Base-by-base conservation (phyloP, 2,329 filamentous ascomycete genomes). In the Aspergillus vadensis region DNA sequence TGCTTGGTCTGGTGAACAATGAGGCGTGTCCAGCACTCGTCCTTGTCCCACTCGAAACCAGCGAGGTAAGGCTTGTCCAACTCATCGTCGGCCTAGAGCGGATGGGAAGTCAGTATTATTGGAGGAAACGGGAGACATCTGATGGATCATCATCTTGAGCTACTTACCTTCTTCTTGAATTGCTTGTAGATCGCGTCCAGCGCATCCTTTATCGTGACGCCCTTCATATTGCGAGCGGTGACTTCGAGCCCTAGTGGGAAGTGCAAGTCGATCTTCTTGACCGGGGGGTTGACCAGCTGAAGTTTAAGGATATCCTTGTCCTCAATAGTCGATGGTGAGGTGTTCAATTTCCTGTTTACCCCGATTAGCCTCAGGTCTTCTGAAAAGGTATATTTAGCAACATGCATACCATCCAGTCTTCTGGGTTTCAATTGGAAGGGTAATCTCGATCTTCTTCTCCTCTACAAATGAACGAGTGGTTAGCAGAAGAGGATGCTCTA, bases 161-260 rank as follows among this genome's bases (percentile, higher is more conserved):
- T 10, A 77, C 87, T 70, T 79, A 93, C 94, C 86, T 93, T 90
- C 87, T 97, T 97, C 86, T 96, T 96, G 84, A 91, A 96, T 70
- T 91, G 86, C 84, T 97, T 97, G 85, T 97, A 84, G 80, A 98
- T 97, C 72, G 92, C 94, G 77, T 97, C 93, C 77, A 97, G 76
- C 60, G 92, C 92, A 79, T 98, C 94, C 83, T 97, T 97, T 84
- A 98, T 94, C 59, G 94, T 98, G 68, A 98, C 92, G 59, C 94
- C 94, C 79, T 93, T 94, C 70, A 93, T 82, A 80, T 97, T 98
- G 73, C 94, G 87, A 74, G 92, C 94, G 32, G 90, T 91, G 67
- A 97, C 91, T 73, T 94, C 88, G 58, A 95, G 85, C 55, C 94
- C 94, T 56, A 96, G 83, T 15, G 91, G 91, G 84, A 96, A 97